These are phyloP conservation scores for Tolypocladium sp. DNA, from an alignment of 2,329 filamentous ascomycete species.

Conservation along the genomic window DNA sequence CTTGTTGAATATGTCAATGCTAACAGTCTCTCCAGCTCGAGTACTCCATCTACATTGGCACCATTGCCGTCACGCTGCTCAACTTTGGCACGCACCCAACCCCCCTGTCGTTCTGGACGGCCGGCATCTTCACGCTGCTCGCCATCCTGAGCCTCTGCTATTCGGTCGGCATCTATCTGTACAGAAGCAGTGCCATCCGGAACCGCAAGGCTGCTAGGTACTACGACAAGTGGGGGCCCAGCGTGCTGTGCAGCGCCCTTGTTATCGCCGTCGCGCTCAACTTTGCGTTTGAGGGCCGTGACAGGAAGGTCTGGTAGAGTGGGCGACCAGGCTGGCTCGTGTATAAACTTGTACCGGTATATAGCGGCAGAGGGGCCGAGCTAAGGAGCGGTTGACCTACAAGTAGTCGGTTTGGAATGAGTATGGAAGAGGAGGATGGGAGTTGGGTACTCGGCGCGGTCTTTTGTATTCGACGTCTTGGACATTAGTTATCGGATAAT, in stretches of 20 bases:
- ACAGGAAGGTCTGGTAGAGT: conserved; percentile 43
- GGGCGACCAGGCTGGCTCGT: not conserved
- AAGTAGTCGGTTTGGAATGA: not conserved
- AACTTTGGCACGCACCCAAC: conserved; percentile 62
- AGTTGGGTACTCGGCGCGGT: not conserved
- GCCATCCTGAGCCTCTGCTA: conserved; percentile 75
- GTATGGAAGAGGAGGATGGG: not conserved
- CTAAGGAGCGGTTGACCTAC: no score
- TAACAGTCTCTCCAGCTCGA: conserved; percentile 54
- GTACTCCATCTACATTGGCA: conserved; percentile 89
- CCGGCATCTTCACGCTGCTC: conserved; percentile 73
- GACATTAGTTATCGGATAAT: not conserved
- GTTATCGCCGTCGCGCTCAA: conserved; percentile 69
- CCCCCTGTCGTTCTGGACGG: conserved; percentile 53
- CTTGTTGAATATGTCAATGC: conserved; percentile 8
- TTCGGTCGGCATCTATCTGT: conserved; percentile 74
- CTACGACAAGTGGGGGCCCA: conserved; percentile 85
- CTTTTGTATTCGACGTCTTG: not conserved
- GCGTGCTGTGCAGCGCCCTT: conserved; percentile 61
- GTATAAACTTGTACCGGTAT: not conserved
- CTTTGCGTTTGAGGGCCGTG: conserved; percentile 68
- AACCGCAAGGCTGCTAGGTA: conserved; percentile 78
- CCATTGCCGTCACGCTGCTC: conserved; percentile 73
- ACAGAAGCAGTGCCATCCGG: conserved; percentile 78
- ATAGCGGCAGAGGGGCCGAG: not conserved